Percentiles rank a stretch among this genome's conserved stretches.
These are phyloP conservation scores for Gnomoniopsis sp. DNA, from an alignment of 2,329 filamentous ascomycete genomes.

Conservation along the genomic window DNA sequence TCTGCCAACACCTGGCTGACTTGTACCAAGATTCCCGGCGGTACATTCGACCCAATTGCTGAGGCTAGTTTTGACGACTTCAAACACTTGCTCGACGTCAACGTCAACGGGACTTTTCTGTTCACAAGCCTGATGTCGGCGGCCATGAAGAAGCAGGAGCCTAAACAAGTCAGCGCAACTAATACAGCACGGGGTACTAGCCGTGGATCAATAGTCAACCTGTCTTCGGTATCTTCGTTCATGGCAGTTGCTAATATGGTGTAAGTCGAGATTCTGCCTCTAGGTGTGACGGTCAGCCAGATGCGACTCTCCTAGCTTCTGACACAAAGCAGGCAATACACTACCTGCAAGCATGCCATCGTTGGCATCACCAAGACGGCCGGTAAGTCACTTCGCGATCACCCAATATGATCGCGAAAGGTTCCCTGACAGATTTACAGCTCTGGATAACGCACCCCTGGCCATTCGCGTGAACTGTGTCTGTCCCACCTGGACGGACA, in stretches of 20 bases:
- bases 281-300: background rate
- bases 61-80: conserved; percentile 10
- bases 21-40: conserved; percentile 1
- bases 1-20: background rate
- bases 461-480: conserved; percentile 6
- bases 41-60: conserved; percentile 7
- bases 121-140: conserved; percentile 2
- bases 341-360: conserved; percentile 10
- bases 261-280: background rate
- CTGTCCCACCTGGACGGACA: conserved; percentile 8
- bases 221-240: background rate
- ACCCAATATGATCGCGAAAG: no score
- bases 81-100: conserved; percentile 8
- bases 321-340: conserved; percentile 9
- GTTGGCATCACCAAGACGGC: conserved; percentile 9
- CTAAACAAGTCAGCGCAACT: background rate
- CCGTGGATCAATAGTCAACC: conserved; percentile 1
- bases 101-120: conserved; percentile 10
- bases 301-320: no score
- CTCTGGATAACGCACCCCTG: conserved; percentile 7
- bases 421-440: no score
- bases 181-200: background rate
- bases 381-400: background rate
- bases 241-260: conserved; percentile 12
- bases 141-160: conserved; percentile 6